These are phyloP conservation scores for Periconia sp. DNA, from an alignment of 2,329 filamentous ascomycete genomes.

Conservation along the genomic window DNA sequence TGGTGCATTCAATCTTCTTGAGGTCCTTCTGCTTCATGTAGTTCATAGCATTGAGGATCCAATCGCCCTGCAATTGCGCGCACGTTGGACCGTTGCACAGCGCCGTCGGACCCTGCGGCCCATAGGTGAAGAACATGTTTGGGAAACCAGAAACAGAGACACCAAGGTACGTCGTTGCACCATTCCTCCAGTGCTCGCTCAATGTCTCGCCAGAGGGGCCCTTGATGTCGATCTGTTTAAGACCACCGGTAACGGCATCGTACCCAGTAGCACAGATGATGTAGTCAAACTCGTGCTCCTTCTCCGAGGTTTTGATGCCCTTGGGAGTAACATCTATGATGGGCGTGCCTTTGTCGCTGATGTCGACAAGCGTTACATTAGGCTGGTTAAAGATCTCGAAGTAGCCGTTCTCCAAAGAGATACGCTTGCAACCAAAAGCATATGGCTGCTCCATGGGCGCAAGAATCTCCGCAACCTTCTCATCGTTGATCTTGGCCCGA, in stretches of 20 bases:
- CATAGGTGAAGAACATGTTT: conserved; percentile 57
- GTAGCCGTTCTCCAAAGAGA: conserved; percentile 37
- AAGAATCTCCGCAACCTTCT: conserved; percentile 46
- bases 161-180: conserved; percentile 46
- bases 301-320: conserved; percentile 55
- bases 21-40: conserved; percentile 55
- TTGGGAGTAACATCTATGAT: conserved; percentile 20
- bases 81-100: conserved; percentile 63
- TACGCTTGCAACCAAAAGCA: conserved; percentile 30
- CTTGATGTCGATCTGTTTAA: conserved; percentile 44
- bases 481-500: conserved; percentile 42
- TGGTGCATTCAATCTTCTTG: conserved; percentile 59
- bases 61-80: conserved; percentile 63
- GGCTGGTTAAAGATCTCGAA: conserved; percentile 46
- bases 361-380: conserved; percentile 58
- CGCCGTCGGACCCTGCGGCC: conserved; percentile 62
- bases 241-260: conserved; percentile 46
- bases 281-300: conserved; percentile 58
- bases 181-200: conserved; percentile 21
- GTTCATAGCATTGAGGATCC: conserved; percentile 59
- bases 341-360: conserved; percentile 47
- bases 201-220: conserved; percentile 30
- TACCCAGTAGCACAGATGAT: conserved; percentile 57
- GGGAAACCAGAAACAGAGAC: conserved; percentile 49
- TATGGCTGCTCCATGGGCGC: conserved; percentile 44